Conservation (phyloP, 192 early-diverging fungal genomes). For the Cetraspora pellucida region DNA sequence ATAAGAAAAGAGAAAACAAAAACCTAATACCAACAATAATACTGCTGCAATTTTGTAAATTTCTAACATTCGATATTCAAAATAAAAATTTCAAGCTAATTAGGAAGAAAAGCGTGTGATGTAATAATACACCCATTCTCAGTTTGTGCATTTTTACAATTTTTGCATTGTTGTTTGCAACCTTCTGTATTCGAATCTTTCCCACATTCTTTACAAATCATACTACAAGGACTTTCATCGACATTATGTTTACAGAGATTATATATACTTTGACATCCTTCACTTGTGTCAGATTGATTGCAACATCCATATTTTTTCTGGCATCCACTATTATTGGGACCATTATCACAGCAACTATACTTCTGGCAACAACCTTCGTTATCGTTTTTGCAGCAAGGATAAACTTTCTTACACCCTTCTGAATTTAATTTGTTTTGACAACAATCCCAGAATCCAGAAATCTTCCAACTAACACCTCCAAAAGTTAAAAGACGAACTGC, state of each 20-base stretch:
- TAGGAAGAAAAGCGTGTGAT: too few relatives aligned
- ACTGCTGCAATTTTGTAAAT: too few relatives aligned
- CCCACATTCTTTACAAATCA: background rate
- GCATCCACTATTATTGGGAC: background rate
- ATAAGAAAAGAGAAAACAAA: too few relatives aligned
- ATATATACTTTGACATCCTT: background rate
- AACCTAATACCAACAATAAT: too few relatives aligned
- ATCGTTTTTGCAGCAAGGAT: conserved; percentile 4
- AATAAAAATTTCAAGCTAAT: too few relatives aligned
- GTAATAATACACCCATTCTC: too few relatives aligned
- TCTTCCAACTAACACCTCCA: background rate
- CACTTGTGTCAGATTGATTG: background rate
- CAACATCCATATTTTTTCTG: background rate
- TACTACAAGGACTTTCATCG: background rate
- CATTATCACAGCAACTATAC: too few relatives aligned
- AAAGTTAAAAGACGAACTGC: background rate
- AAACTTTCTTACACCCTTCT: background rate
- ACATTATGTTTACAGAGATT: background rate
- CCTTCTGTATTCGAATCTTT: background rate
- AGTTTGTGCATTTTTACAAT: background rate
- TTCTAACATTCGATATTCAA: too few relatives aligned
- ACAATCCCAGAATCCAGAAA: background rate
- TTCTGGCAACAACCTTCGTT: background rate
- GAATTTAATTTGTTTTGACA: background rate
- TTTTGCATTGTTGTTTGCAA: background rate